phyloP scores from a whole-genome alignment of 2,329 filamentous ascomycete species.

The Sporothrix curviconia region DNA sequence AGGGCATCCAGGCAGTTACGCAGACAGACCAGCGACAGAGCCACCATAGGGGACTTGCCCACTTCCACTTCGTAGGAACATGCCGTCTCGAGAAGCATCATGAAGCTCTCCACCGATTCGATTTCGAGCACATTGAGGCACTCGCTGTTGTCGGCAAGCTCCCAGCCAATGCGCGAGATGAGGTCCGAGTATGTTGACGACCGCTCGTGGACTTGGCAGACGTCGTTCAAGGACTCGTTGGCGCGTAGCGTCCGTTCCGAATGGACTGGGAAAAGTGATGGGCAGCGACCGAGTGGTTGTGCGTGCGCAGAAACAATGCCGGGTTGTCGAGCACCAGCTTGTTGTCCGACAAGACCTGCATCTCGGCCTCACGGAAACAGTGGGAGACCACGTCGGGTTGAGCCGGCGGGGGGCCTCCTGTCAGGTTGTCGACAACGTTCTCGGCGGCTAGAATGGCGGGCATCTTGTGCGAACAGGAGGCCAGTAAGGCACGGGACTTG shows the following conservation, averaged over 20 bases:
- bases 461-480: conserved; percentile 12
- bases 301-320: conserved; percentile 21
- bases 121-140: conserved; percentile 24
- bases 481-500: conserved; percentile 16
- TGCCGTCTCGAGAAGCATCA: conserved; percentile 25
- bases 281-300: conserved; percentile 18
- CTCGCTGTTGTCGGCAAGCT: conserved; percentile 25
- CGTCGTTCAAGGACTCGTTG: conserved; percentile 20
- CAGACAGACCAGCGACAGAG: conserved; percentile 25
- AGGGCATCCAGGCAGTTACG: conserved; percentile 25
- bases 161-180: conserved; percentile 27
- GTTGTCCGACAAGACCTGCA: conserved; percentile 25
- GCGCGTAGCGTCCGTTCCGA: conserved; percentile 25
- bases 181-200: conserved; percentile 25
- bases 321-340: conserved; percentile 26
- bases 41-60: conserved; percentile 26
- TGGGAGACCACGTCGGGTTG: conserved; percentile 19
- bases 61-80: conserved; percentile 26
- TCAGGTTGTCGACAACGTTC: conserved; percentile 7
- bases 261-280: conserved; percentile 22
- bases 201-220: conserved; percentile 16
- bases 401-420: not conserved
- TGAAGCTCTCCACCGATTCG: conserved; percentile 24
- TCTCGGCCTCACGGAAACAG: conserved; percentile 25
- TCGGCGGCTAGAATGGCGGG: conserved; percentile 14